Conservation (phyloP, 495 filamentous ascomycete species). For the Penicillium egyptiacum region DNA sequence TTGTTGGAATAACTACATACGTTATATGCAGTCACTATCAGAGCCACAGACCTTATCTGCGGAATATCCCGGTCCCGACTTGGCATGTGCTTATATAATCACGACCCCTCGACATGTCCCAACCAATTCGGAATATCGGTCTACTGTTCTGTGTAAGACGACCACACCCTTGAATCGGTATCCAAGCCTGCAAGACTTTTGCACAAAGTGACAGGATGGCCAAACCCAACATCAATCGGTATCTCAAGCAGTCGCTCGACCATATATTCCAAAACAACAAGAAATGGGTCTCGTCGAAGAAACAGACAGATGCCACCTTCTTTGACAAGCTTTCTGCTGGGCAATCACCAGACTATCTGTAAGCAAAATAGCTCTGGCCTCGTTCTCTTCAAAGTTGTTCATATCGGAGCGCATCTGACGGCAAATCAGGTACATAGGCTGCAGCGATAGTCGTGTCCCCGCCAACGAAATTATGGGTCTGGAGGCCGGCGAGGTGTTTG, state of each 20-base stretch:
- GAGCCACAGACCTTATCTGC: not conserved
- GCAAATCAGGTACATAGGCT: constrained; percentile 63
- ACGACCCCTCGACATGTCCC: not conserved
- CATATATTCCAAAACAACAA: constrained; percentile 54
- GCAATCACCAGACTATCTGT: constrained; percentile 74
- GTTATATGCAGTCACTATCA: too few species aligned
- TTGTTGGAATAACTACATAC: not conserved
- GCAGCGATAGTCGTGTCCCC: constrained; percentile 78
- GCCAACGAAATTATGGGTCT: constrained; percentile 80
- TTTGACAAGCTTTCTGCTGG: constrained; percentile 64
- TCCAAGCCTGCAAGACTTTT: not conserved
- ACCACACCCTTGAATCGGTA: not conserved
- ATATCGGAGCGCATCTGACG: not conserved
- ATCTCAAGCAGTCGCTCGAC: constrained; percentile 20
- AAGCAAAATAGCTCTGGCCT: constrained; percentile 28
- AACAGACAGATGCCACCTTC: constrained; percentile 62
- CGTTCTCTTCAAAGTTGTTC: not conserved
- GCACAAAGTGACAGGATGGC: not conserved
- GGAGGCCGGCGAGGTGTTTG: constrained; percentile 83
- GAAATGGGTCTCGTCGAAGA: constrained; percentile 63
- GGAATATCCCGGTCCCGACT: not conserved
- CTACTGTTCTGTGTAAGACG: not conserved
- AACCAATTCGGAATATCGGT: not conserved
- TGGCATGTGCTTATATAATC: not conserved
- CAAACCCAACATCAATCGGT: not conserved